Base-by-base conservation (phyloP, 2,329 filamentous ascomycete genomes). In the Rachicladosporium sp. region DNA sequence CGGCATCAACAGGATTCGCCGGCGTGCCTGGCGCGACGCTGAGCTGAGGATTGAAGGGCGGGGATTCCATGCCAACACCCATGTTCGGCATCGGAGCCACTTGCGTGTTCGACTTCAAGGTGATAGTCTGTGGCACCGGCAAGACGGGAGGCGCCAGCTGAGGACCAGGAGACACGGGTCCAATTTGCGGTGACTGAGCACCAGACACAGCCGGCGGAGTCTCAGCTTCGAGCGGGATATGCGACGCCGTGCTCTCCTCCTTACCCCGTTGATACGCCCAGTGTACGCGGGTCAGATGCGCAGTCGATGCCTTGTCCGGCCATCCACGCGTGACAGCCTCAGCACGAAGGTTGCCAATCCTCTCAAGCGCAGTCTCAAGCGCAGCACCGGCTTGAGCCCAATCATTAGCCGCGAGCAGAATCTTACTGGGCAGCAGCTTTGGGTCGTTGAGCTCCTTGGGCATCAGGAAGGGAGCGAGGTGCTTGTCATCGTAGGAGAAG, bases 331-430 rank as follows among this genome's bases (percentile, higher is more conserved):
- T 35, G 35, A 56, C 38, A 32, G 57, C 60, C 44, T 60, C 45
- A 35, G 49, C 43, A 47, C 56, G 55, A 10, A 60, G 50, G 21
- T 50, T 47, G 9, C 53, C 44, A 33, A 61, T 52, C 19, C 60
- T 56, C 23, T 54, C 53, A 30, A 63, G 49, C 43, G 62, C 55
- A 35, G 65, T 68, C 46, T 58, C 53, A 29, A 68, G 59, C 30
- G 65, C 65, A 11, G 67, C 67, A 32, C 62, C 66, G 36, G 64
- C 58, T 35, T 61, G 59, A 46, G 63, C 59, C 50, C 68, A 58
- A 27, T 58, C 52, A 3, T 56, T 50, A 23, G 65, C 43, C 29
- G 47, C 49, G 9, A 51, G 46, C 36, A 55, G 49, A 10, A 69
- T 50, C 10, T 54, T 44, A 1, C 43, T 31, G 3, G 65, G 62